These are phyloP conservation scores for Fraxinus pennsylvanica DNA, from an alignment of 257 asterid genomes.

Conservation along the genomic window DNA sequence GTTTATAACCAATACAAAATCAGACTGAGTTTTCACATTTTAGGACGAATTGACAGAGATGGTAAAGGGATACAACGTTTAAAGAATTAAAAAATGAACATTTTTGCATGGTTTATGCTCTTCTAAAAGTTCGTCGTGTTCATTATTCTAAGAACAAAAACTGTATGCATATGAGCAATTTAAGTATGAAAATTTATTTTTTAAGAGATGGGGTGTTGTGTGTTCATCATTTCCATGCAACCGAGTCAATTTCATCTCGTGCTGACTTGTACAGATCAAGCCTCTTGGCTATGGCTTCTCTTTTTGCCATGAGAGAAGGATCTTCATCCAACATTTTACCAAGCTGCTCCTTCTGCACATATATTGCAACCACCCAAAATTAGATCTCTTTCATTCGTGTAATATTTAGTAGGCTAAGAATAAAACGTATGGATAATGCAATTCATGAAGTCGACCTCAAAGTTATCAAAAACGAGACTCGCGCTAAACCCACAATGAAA, in stretches of 20 bases:
- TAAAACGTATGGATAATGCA: not conserved
- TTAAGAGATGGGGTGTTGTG: not conserved
- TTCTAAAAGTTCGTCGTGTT: not conserved
- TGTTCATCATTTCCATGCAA: constrained; percentile 79
- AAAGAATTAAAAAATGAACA: not conserved
- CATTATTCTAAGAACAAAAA: not conserved
- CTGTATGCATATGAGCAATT: not conserved
- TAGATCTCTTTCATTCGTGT: constrained; percentile 6
- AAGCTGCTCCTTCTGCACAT: constrained; percentile 80
- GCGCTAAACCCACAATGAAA: not conserved
- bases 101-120: not conserved
- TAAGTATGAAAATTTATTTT: not conserved
- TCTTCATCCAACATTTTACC: constrained; percentile 96
- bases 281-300: constrained; percentile 81
- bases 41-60: not conserved
- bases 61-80: not conserved
- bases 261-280: constrained; percentile 92
- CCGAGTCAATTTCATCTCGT: constrained; percentile 93
- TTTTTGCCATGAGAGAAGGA: constrained; percentile 84
- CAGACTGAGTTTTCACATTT: not conserved
- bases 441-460: not conserved
- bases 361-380: constrained; percentile 14
- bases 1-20: not conserved
- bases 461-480: not conserved
- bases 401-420: not conserved